A percentile compares a stretch with the other conserved stretches of the same genome.
These are phyloP conservation scores for Poteriospumella lacustris DNA, from an alignment of 108 stramenopile genomes.

Conservation along the genomic window DNA sequence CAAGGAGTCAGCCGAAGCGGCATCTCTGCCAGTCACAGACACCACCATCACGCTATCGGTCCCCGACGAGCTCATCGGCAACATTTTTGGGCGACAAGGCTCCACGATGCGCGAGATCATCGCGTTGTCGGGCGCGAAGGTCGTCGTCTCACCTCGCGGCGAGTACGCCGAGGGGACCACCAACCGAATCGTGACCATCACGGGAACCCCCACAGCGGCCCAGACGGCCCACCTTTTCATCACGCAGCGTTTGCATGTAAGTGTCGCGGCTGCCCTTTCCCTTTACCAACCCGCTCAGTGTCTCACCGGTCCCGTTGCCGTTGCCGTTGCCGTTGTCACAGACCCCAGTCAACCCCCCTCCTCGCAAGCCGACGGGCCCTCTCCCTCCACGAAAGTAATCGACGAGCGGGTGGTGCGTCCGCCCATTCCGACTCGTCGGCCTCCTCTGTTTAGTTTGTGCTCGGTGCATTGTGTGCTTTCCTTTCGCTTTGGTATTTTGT, in stretches of 20 bases:
- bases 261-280: too few species aligned
- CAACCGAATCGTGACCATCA: constrained; percentile 4
- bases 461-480: too few species aligned
- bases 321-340: too few species aligned
- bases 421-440: too few species aligned
- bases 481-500: too few species aligned
- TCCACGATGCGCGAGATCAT: constrained; percentile 1
- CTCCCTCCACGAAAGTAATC: too few species aligned
- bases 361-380: too few species aligned
- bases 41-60: background rate
- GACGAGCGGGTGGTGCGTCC: too few species aligned
- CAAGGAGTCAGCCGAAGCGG: background rate
- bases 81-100: background rate
- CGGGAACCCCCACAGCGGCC: background rate
- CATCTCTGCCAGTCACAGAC: background rate
- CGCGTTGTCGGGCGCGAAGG: background rate
- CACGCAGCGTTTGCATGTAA: background rate
- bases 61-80: background rate
- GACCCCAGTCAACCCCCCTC: too few species aligned
- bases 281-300: too few species aligned
- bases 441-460: too few species aligned
- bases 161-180: background rate
- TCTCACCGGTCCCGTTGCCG: too few species aligned
- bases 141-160: background rate
- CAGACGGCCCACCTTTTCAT: constrained; percentile 16